Conservation (phyloP, 2,329 filamentous ascomycete species). For the Lachnellula hyalina region DNA sequence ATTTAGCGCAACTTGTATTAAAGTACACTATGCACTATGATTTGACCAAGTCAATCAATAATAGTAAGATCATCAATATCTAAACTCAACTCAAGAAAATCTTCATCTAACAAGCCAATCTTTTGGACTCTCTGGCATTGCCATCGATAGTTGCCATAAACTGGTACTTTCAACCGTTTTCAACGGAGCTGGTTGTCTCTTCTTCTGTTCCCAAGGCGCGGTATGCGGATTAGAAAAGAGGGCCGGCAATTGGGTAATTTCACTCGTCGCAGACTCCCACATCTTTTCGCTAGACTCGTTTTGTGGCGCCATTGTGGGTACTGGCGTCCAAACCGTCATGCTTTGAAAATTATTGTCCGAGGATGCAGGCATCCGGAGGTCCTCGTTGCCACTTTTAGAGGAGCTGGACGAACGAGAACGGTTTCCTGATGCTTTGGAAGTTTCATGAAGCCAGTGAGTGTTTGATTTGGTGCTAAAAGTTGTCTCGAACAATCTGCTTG, state of each 20-base stretch:
- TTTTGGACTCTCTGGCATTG: slow-evolving; percentile 13
- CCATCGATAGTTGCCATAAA: slow-evolving; percentile 18
- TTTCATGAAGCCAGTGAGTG: slow-evolving; percentile 13
- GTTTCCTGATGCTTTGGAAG: slow-evolving; percentile 3
- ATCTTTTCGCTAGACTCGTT: slow-evolving; percentile 3
- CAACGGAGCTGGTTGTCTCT: slow-evolving; percentile 9
- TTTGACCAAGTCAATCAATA: background rate
- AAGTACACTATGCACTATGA: background rate
- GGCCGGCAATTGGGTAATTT: background rate
- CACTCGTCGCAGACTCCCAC: slow-evolving; percentile 13
- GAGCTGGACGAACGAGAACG: background rate
- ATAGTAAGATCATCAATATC: slow-evolving; percentile 14
- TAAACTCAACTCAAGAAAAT: slow-evolving; percentile 18
- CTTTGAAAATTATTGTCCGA: background rate
- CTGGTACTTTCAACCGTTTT: slow-evolving; percentile 15
- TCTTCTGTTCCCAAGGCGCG: slow-evolving; percentile 19
- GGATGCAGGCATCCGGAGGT: background rate
- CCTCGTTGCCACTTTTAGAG: background rate
- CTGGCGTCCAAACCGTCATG: slow-evolving; percentile 2
- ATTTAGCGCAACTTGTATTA: background rate
- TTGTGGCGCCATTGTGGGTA: background rate
- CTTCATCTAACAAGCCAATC: slow-evolving; percentile 20
- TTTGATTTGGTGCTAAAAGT: background rate
- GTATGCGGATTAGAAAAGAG: slow-evolving; percentile 15
- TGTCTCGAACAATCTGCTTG: slow-evolving; percentile 14